These are phyloP conservation scores for Beauveria bassiana DNA, from an alignment of 2,329 filamentous ascomycete genomes.

Conservation along the genomic window DNA sequence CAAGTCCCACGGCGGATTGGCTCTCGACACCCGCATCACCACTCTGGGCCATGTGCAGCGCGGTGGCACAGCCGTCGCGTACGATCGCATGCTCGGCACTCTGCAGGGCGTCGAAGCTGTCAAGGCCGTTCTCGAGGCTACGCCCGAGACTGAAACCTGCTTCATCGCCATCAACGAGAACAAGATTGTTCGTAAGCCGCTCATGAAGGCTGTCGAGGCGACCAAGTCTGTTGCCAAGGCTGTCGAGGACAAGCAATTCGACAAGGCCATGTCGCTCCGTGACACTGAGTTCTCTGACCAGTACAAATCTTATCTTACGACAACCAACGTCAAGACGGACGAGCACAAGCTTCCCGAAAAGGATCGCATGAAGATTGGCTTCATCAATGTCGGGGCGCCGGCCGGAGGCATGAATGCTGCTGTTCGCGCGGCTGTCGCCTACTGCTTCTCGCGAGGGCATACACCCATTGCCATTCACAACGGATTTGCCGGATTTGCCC, in stretches of 20 bases:
- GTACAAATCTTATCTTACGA: constrained; percentile 83
- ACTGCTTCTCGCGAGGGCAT: constrained; percentile 88
- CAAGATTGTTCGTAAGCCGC: constrained; percentile 84
- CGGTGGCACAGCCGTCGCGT: constrained; percentile 85
- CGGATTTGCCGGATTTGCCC: constrained; percentile 86
- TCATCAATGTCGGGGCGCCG: constrained; percentile 93
- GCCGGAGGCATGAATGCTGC: constrained; percentile 98
- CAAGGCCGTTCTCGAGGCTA: constrained; percentile 82
- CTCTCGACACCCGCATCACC: constrained; percentile 86
- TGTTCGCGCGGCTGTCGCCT: constrained; percentile 84
- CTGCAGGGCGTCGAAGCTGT: constrained; percentile 93
- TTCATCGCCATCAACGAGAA: constrained; percentile 97
- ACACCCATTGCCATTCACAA: constrained; percentile 91
- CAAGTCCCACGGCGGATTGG: constrained; percentile 55
- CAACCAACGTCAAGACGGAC: constrained; percentile 72
- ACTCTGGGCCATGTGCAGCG: constrained; percentile 96
- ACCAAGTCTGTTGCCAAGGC: constrained; percentile 78
- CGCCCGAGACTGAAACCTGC: constrained; percentile 79
- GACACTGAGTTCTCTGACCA: constrained; percentile 94
- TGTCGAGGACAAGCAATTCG: constrained; percentile 80
- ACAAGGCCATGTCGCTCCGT: constrained; percentile 75
- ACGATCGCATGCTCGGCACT: constrained; percentile 88
- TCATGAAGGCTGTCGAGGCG: constrained; percentile 80
- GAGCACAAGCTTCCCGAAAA: constrained; percentile 60
- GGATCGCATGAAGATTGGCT: constrained; percentile 83